These are phyloP conservation scores for Irpex sp. DNA, from an alignment of 1,284 basidiomycete genomes.

Conservation along the genomic window DNA sequence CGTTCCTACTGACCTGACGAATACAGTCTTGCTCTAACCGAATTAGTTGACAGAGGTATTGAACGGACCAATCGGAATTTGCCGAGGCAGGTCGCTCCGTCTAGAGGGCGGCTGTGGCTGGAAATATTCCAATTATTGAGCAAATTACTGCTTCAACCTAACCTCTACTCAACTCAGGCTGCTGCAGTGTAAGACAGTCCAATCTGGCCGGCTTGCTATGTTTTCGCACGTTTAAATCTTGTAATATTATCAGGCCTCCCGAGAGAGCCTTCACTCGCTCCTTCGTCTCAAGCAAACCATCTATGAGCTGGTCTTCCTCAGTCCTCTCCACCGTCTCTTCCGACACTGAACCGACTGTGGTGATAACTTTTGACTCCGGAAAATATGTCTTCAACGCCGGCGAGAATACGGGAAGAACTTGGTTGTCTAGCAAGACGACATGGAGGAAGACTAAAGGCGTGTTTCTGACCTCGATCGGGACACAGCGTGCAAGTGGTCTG, in stretches of 20 bases:
- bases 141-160: neutral
- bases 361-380: conserved; percentile 71
- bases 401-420: conserved; percentile 76
- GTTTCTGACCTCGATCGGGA: conserved; percentile 69
- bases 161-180: neutral
- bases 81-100: neutral
- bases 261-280: conserved; percentile 11
- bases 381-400: conserved; percentile 87
- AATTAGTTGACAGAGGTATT: neutral
- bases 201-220: conserved; percentile 17
- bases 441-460: conserved; percentile 66
- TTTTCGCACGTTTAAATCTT: conserved; percentile 17
- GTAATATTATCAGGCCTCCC: conserved; percentile 18
- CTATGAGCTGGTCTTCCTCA: conserved; percentile 59
- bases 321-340: conserved; percentile 56
- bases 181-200: conserved; percentile 1
- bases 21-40: neutral
- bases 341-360: conserved; percentile 76
- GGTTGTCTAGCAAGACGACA: conserved; percentile 62
- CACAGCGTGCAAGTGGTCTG: conserved; percentile 63
- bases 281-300: neutral
- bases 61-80: neutral
- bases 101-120: neutral
- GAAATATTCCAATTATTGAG: neutral
- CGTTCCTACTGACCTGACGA: neutral